These are phyloP conservation scores for Hypoxylon sp. DNA, from an alignment of 2,329 filamentous ascomycete species.

Conservation along the genomic window DNA sequence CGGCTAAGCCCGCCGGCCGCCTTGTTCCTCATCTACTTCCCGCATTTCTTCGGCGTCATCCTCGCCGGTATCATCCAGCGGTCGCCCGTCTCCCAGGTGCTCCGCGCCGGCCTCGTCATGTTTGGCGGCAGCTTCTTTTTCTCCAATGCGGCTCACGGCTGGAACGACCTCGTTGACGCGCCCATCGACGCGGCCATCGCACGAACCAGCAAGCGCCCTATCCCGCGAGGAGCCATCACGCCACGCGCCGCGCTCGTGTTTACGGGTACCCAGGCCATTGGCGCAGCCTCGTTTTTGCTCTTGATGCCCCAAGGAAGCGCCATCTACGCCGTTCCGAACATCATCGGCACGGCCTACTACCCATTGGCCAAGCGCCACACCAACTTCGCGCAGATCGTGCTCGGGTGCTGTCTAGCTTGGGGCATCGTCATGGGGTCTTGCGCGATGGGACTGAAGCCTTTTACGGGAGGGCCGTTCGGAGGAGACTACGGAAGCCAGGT, in stretches of 20 bases:
- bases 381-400: constrained; percentile 47
- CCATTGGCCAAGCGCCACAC: constrained; percentile 49
- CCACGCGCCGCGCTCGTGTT: constrained; percentile 44
- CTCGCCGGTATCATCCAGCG: constrained; percentile 38
- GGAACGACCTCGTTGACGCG: constrained; percentile 49
- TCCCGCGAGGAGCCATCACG: constrained; percentile 47
- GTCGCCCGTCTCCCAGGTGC: constrained; percentile 30
- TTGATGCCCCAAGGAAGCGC: constrained; percentile 37
- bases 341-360: constrained; percentile 45
- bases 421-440: constrained; percentile 44
- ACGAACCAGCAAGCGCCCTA: constrained; percentile 46
- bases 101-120: constrained; percentile 31
- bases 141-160: constrained; percentile 46
- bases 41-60: constrained; percentile 46
- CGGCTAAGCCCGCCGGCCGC: constrained; percentile 45
- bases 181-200: constrained; percentile 44
- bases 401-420: constrained; percentile 47
- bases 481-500: constrained; percentile 5
- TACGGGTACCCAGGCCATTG: constrained; percentile 39
- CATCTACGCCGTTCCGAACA: constrained; percentile 41
- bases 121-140: constrained; percentile 44
- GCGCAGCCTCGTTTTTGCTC: constrained; percentile 37
- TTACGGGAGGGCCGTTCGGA: constrained; percentile 37
- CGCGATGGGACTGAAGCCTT: constrained; percentile 40
- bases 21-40: constrained; percentile 46